Percentiles rank a stretch among this genome's conserved stretches.
Evolutionary conservation across 306 rosid genomes (phyloP).

Genomic region (Vigna radiata): DNA sequence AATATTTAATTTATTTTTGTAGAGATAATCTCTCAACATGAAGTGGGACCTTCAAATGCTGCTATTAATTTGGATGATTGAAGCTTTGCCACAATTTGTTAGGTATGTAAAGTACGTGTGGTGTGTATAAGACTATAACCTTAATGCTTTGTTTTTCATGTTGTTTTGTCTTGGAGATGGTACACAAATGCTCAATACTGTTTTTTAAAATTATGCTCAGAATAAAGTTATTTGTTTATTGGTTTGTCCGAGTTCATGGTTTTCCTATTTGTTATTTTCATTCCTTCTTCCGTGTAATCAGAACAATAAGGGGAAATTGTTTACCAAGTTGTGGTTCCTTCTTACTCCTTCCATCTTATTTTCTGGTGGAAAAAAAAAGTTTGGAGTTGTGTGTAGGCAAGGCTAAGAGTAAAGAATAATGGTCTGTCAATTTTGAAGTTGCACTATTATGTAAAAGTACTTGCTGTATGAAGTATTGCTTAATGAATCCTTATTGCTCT

Average conservation of each 20-base stretch:
- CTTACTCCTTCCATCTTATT: neutral
- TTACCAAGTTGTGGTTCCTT: neutral
- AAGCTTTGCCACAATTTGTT: too few species aligned
- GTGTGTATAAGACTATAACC: neutral
- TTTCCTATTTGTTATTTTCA: neutral
- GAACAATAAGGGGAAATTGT: neutral
- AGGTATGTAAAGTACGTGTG: too few species aligned
- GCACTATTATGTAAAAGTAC: neutral
- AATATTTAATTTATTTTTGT: too few species aligned
- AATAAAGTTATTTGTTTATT: neutral
- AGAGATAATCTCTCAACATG: too few species aligned
- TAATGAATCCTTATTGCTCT: slow-evolving; percentile 6
- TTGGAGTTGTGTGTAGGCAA: slow-evolving; percentile 9
- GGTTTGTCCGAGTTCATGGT: neutral
- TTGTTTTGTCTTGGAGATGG: slow-evolving; percentile 35
- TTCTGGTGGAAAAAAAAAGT: neutral
- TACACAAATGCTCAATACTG: neutral
- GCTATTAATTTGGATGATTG: too few species aligned
- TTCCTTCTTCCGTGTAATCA: neutral
- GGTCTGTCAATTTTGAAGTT: slow-evolving; percentile 19
- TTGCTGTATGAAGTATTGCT: slow-evolving; percentile 1
- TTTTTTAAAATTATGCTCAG: too few species aligned
- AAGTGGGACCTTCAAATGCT: too few species aligned
- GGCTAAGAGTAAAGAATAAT: neutral
- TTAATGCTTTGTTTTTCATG: slow-evolving; percentile 14